phyloP scores from a whole-genome alignment of 805 yeast genomes.

The Metschnikowia anglica region DNA sequence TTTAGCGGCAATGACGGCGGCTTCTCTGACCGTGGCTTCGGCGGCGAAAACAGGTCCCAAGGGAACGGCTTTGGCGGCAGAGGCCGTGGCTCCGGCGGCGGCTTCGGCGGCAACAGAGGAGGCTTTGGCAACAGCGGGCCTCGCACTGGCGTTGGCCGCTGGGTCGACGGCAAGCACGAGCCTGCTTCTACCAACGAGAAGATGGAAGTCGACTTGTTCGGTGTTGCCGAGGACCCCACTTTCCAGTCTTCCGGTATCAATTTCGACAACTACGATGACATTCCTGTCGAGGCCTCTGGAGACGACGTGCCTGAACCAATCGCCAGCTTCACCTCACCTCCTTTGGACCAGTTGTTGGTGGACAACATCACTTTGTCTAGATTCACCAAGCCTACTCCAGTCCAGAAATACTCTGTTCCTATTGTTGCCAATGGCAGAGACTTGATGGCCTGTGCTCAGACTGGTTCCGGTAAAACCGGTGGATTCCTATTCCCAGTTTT shows the following conservation, averaged over 20 bases:
- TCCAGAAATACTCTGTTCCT: slow-evolving; percentile 90
- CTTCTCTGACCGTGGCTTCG: slow-evolving; percentile 17
- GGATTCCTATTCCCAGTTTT: slow-evolving; percentile 98
- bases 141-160: slow-evolving; percentile 72
- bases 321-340: slow-evolving; percentile 83
- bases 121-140: slow-evolving; percentile 24
- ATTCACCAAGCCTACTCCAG: slow-evolving; percentile 95
- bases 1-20: too few species aligned
- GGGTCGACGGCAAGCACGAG: slow-evolving; percentile 83
- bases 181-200: slow-evolving; percentile 73
- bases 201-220: slow-evolving; percentile 79
- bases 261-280: slow-evolving; percentile 97
- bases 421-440: slow-evolving; percentile 87
- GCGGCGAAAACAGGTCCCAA: too few species aligned
- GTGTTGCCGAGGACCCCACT: slow-evolving; percentile 67
- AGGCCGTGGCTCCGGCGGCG: slow-evolving; percentile 5
- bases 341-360: slow-evolving; percentile 80
- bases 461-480: slow-evolving; percentile 99
- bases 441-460: slow-evolving; percentile 96
- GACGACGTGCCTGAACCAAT: slow-evolving; percentile 93
- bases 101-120: slow-evolving; percentile 24
- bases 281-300: slow-evolving; percentile 98
- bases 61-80: too few species aligned
- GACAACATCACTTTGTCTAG: slow-evolving; percentile 86
- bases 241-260: slow-evolving; percentile 96